Evolutionary conservation across 352 stramenopile genomes (phyloP), one percentile per base, ranked within the genome.

Genomic region (Phytophthora citricola): DNA sequence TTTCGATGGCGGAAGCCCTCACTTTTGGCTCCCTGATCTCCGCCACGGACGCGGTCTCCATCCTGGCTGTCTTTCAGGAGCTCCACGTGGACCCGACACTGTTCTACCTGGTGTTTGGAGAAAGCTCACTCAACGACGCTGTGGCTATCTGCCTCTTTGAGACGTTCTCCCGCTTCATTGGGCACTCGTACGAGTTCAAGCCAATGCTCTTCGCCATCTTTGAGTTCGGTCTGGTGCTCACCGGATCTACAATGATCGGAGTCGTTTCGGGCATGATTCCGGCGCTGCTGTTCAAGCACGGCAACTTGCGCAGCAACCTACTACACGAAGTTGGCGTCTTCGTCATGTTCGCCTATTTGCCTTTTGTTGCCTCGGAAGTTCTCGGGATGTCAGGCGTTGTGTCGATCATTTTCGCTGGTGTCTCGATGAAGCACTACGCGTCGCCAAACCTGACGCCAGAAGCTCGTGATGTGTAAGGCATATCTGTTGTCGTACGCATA

Each of bases 31-130:
- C 90, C 6, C 73, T 98, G 22, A 97, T 99, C 65, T 96, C 86
- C 49, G 91, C 94, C 15, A 98, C 94, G 7, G 95, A 99, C 75
- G 94, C 94, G 10, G 93, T 98, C 34, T 97, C 91, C 20, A 97
- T 91, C 45, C 75, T 98, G 24, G 90, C 91, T 1, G 89, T 98
- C 6, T 98, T 98, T 72, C 87, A 97, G 66, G 86, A 94, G 61
- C 83, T 95, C 3, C 83, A 89, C 48, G 87, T 92, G 15, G 91
- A 98, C 59, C 93, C 93, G 38, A 93, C 87, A 50, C 73, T 98
- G 4, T 98, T 98, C 67, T 98, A 98, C 64, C 73, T 98, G 26
- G 91, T 98, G 11, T 98, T 98, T 85, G 95, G 95, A 47, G 95
- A 98, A 76, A 96, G 81, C 41, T 97, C 94, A 29, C 75, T 99